Percentiles rank a stretch among this genome's conserved stretches.
Evolutionary conservation across 805 yeast genomes (phyloP).

Genomic region (Candida caryicola): DNA sequence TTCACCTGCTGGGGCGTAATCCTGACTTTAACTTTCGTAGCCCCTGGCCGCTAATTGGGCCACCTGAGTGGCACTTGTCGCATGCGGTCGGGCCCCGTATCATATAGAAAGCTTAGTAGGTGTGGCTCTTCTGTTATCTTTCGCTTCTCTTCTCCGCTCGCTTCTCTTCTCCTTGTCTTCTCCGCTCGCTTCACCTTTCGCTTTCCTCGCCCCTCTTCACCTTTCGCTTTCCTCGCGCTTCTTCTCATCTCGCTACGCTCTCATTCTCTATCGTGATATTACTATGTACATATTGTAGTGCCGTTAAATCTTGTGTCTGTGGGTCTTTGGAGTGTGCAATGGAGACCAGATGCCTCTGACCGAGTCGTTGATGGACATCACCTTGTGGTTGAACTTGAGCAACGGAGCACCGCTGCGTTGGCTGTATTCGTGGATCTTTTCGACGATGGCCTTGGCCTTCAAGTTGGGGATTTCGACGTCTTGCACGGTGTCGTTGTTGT

Average conservation of each 20-base stretch:
- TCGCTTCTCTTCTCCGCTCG: too few species aligned
- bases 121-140: too few species aligned
- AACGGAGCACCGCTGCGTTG: conserved; percentile 69
- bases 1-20: too few species aligned
- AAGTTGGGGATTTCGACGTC: conserved; percentile 77
- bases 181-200: neutral
- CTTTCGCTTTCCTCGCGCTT: neutral
- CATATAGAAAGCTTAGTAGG: too few species aligned
- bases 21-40: too few species aligned
- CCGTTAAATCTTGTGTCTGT: conserved; percentile 38
- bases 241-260: neutral
- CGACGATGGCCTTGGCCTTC: conserved; percentile 56
- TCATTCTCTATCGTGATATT: conserved; percentile 1
- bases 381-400: conserved; percentile 66
- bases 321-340: conserved; percentile 59
- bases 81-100: too few species aligned
- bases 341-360: conserved; percentile 99
- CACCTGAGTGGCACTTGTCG: too few species aligned
- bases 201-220: neutral
- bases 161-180: neutral
- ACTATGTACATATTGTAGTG: conserved; percentile 1
- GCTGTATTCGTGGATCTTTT: conserved; percentile 60
- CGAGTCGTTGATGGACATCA: conserved; percentile 72
- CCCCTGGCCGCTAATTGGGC: too few species aligned
- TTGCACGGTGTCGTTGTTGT: conserved; percentile 26